Conservation (phyloP, 345 rosid species). For the Melaleuca alternifolia region DNA sequence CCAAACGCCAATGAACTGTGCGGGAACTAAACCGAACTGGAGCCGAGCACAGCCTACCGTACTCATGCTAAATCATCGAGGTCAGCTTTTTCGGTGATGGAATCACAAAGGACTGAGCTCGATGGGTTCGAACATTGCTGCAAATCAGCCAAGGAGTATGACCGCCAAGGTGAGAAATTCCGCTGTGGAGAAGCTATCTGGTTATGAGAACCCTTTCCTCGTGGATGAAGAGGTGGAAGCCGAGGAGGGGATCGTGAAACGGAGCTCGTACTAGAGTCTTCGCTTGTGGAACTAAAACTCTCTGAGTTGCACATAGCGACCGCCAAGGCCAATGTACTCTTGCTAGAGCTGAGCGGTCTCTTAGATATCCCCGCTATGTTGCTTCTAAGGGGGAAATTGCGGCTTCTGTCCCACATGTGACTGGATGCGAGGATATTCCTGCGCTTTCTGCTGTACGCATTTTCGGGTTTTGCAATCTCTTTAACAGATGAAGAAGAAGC, state of each 20-base stretch:
- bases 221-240: constrained; percentile 72
- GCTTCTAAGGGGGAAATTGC: constrained; percentile 7
- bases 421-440: constrained; percentile 49
- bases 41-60: not conserved
- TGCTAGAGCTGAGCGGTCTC: constrained; percentile 43
- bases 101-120: not conserved
- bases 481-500: constrained; percentile 38
- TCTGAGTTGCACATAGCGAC: constrained; percentile 56
- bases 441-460: constrained; percentile 39
- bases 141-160: constrained; percentile 50
- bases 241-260: constrained; percentile 36
- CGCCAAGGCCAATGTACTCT: constrained; percentile 62
- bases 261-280: constrained; percentile 38
- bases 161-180: constrained; percentile 24
- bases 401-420: constrained; percentile 55
- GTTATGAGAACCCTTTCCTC: constrained; percentile 17
- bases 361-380: constrained; percentile 32
- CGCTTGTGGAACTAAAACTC: constrained; percentile 45
- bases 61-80: not conserved
- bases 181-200: constrained; percentile 10
- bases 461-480: constrained; percentile 74
- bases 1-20: not conserved
- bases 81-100: not conserved
- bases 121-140: constrained; percentile 19
- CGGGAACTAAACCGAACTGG: not conserved